A percentile compares a stretch with the other conserved stretches of the same genome.
Conservation (phyloP, 2,329 filamentous ascomycete genomes). For the Paracorniculantispora psalliotae region DNA sequence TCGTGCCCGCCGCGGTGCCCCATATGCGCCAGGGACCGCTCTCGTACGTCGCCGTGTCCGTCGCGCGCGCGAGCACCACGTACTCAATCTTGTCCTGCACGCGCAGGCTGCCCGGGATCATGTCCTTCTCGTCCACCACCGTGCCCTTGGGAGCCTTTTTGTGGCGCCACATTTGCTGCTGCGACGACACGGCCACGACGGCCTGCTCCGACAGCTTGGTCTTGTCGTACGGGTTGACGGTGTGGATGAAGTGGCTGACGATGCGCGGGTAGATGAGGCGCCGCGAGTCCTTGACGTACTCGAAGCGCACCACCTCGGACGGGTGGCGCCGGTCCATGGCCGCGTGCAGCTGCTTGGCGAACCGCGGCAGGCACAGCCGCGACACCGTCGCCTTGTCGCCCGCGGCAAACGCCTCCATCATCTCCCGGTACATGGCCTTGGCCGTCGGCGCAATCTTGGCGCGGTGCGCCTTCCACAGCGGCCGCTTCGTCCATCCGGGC, state of each 20-base stretch:
- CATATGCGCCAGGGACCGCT: conserved; percentile 57
- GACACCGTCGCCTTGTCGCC: conserved; percentile 49
- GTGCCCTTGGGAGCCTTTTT: no score
- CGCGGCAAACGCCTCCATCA: conserved; percentile 57
- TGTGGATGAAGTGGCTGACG: conserved; percentile 49
- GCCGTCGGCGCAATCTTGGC: conserved; percentile 46
- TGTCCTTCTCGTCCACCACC: conserved; percentile 30
- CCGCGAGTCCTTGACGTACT: conserved; percentile 47
- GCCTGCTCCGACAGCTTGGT: conserved; percentile 42
- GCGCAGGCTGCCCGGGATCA: conserved; percentile 43
- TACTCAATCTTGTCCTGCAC: conserved; percentile 58
- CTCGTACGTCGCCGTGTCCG: conserved; percentile 42
- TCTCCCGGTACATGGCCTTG: conserved; percentile 53
- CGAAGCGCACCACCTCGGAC: conserved; percentile 45
- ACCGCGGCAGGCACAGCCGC: conserved; percentile 48
- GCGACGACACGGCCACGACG: conserved; percentile 55
- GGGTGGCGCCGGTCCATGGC: conserved; percentile 49
- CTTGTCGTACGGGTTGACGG: conserved; percentile 39
- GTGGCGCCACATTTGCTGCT: conserved; percentile 50
- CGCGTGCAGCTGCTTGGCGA: conserved; percentile 46
- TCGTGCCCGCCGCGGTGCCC: conserved; percentile 56
- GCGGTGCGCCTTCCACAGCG: conserved; percentile 39
- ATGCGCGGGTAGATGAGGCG: conserved; percentile 41
- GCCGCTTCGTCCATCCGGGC: conserved; percentile 36
- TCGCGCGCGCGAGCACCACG: conserved; percentile 51